These are phyloP conservation scores for Hymenoscyphus infarciens DNA, from an alignment of 2,329 filamentous ascomycete species.

Conservation along the genomic window DNA sequence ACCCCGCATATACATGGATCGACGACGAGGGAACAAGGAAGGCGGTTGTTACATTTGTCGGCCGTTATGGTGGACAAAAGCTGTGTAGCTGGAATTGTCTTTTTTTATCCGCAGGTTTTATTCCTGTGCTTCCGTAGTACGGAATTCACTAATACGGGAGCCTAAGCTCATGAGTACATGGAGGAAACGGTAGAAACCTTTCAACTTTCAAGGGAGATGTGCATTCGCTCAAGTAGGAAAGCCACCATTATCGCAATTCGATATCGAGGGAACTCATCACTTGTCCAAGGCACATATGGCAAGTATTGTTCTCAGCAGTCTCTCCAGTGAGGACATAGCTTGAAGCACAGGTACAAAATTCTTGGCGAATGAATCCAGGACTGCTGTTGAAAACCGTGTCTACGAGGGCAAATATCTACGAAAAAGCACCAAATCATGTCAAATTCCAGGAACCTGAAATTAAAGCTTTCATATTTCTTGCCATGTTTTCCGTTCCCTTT, in stretches of 20 bases:
- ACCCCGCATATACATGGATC: neutral
- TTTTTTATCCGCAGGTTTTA: neutral
- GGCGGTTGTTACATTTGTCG: neutral
- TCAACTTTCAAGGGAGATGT: neutral
- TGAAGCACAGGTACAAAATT: neutral
- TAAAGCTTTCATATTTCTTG: neutral
- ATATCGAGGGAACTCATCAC: neutral
- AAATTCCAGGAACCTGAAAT: neutral
- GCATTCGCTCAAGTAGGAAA: neutral
- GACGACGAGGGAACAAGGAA: neutral
- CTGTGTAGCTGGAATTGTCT: neutral
- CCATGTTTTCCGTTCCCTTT: too few species aligned
- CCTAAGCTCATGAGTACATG: neutral
- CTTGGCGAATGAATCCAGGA: neutral
- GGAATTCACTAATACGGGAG: neutral
- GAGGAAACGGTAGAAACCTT: too few species aligned
- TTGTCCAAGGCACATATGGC: too few species aligned
- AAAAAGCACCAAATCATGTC: neutral
- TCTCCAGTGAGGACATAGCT: neutral
- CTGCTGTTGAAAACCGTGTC: too few species aligned
- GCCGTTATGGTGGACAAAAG: neutral
- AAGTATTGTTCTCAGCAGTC: too few species aligned
- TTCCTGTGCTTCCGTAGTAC: neutral
- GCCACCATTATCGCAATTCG: neutral
- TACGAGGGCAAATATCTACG: neutral